Base-by-base conservation (phyloP, 2,329 filamentous ascomycete species). In the Cordyceps militaris region DNA sequence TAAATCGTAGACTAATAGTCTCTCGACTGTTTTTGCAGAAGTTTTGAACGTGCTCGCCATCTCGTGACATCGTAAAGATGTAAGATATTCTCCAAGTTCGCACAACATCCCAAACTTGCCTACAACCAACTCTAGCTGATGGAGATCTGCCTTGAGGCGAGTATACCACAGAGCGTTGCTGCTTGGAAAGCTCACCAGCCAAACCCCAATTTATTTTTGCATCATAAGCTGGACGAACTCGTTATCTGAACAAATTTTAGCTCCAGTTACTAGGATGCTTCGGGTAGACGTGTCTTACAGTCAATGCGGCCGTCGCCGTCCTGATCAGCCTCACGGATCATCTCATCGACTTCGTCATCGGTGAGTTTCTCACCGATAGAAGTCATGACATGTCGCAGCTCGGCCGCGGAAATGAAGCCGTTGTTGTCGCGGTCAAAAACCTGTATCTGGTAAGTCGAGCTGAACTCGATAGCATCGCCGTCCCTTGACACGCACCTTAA, bases 181-280 rank as follows among this genome's bases (percentile, higher is more conserved):
- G 11, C n/a, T 36, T 54, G 30, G 26, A 54, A 46, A 48, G 53
- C 53, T 56, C n/a, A 11, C 42, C 9, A 21, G n/a, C 1, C 44
- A 24, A 23, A 19, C 10, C 0, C 7, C 23, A 14, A 24, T 56
- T 80, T 89, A 93, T 81, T 93, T 93, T 82, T 94, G 89, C 89
- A 94, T 93, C 89, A 94, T 94, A 71, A 94, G 86, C 78, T 94
- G 89, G 67, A 94, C 89, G 71, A 94, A 94, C 76, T 94, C 89
- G 79, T 93, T 93, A 78, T 93, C 89, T 93, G 66, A 48, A 16
- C 50, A 21, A 30, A 8, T 10, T 43, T 44, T 32, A 54, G 55
- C 19, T 19, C 14, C 16, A 21, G 43, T 26, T n/a, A 24, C 13
- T 34, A 21, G 34, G 34, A 28, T 38, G 28, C 49, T 28, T 28